Evolutionary conservation across 2,329 filamentous ascomycete genomes (phyloP), one percentile per base, ranked within the genome.

Genomic region (Pseudohalonectria lignicola): DNA sequence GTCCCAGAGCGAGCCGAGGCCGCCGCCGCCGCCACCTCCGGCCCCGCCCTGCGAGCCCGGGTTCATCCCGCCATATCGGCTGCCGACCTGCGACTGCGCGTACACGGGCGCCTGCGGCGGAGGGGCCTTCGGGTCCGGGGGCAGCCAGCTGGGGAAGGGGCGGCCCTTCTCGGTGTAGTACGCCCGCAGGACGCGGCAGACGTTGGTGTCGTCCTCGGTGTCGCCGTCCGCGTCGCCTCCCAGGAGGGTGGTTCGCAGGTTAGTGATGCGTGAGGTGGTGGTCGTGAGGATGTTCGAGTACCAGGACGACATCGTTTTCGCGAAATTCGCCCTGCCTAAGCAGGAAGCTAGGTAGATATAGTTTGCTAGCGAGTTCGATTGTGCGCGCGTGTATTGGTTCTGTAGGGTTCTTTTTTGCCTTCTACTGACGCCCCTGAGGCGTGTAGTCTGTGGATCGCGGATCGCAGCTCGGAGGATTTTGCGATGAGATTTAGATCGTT

Each of bases 131-230:
- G 86, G 88, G 57, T 94, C 86, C 5, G 85, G 80, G 7, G 88
- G 86, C 7, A 96, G 79, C 90, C 92, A 96, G 49, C 69, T 63
- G 1, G 92, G 92, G 45, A 88, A 83, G 2, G 78, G 70, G 17
- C 80, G 79, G 48, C 82, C 84, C 54, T 93, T 92, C 59, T 96
- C 88, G 37, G 69, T 76, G 69, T 98, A 96, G 71, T 96, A 94
- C 50, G 79, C 82, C 51, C 92, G 83, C 19, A 98, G 76, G 26
- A 94, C 87, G 51, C 92, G 85, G 62, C 86, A 93, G 53, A 96
- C 83, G 65, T 96, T 87, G 3, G 87, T 93, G 64, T 94, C 86
- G 64, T 96, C 88, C 61, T 93, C 74, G 45, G 77, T 81, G 54
- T 83, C 79, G 60, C 80, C 79, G 58, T 82, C 79, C 49, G 69